Base-by-base conservation (phyloP, 2,329 filamentous ascomycete species). In the Shiraia sp. region DNA sequence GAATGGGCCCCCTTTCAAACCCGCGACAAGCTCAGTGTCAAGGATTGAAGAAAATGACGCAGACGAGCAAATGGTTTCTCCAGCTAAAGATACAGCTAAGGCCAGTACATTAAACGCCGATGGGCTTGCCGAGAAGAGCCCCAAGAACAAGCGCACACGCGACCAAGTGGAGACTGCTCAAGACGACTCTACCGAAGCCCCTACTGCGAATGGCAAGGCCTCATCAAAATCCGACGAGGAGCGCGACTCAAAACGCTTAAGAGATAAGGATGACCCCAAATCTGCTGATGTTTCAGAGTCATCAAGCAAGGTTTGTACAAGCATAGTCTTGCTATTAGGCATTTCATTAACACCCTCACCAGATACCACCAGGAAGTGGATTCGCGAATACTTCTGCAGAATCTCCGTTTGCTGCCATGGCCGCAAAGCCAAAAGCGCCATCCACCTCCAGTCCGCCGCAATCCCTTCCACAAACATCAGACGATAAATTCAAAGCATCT, bases 401-500 rank as follows among this genome's bases (percentile, higher is more conserved):
- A 10, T 75, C 76, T 34, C 76, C 76, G 3, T 79, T 80, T 49
- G 68, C 73, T 35, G 62, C 71, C 29, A 63, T 79, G 38, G 60
- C 69, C 13, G 57, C 63, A 31, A 68, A 70, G 44, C 60, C 65
- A 12, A 57, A 62, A 26, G 31, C 57, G 8, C 44, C 70, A 17
- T 61, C 59, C 28, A 12, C 45, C 3, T 34, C 51, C 6, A 55
- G 53, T 9, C 44, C 49, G 16, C 33, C 45, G 26, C 50, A 63
- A 17, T 36, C 51, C 5, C 42, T 61, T 34, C 62, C 66, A 10
- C 66, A 72, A 42, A 72, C 72, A 5, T 72, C 73, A 4, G 48
- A 69, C 4, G 67, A 68, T 29, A 73, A 74, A 6, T 87, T 87
- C 60, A 73, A 74, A 30, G 59, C 69, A 3, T 77, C 74, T 26